Percentiles rank a stretch among this genome's conserved stretches.
Conservation (phyloP, 2,329 filamentous ascomycete species). For the Seiridium unicorne region DNA sequence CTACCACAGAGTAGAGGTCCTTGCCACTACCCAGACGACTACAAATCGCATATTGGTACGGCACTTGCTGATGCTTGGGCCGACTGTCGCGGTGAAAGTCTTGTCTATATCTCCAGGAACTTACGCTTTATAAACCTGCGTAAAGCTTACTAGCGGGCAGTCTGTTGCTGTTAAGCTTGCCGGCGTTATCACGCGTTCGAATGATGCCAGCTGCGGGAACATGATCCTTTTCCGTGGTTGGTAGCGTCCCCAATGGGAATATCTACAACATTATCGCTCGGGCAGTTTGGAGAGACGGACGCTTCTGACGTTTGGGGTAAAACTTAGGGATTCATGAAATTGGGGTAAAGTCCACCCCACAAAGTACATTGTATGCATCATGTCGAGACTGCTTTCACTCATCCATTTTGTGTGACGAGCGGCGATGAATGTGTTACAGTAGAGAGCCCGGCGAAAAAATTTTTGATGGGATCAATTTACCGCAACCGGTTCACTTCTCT, state of each 20-base stretch:
- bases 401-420: slow-evolving; percentile 48
- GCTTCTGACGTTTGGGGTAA: slow-evolving; percentile 52
- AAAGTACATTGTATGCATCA: neutral
- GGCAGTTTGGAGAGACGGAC: slow-evolving; percentile 49
- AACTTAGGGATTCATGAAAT: slow-evolving; percentile 61
- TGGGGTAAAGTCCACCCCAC: slow-evolving; percentile 27
- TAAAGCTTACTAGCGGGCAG: neutral
- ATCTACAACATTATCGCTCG: slow-evolving; percentile 54
- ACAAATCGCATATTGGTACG: neutral
- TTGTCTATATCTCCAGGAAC: neutral
- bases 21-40: neutral
- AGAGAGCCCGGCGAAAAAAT: slow-evolving; percentile 42
- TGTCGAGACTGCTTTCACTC: neutral
- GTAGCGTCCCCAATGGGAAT: slow-evolving; percentile 35
- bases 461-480: slow-evolving; percentile 54
- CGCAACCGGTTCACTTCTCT: slow-evolving; percentile 52
- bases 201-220: neutral
- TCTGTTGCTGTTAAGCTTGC: neutral
- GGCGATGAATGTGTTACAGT: slow-evolving; percentile 9
- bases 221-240: neutral
- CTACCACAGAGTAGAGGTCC: too few relatives aligned
- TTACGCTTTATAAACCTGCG: neutral
- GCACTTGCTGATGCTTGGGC: neutral
- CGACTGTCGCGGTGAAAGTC: neutral
- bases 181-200: neutral